Evolutionary conservation across 2,329 filamentous ascomycete genomes (phyloP).

Genomic region (Trichoderma endophyticum): DNA sequence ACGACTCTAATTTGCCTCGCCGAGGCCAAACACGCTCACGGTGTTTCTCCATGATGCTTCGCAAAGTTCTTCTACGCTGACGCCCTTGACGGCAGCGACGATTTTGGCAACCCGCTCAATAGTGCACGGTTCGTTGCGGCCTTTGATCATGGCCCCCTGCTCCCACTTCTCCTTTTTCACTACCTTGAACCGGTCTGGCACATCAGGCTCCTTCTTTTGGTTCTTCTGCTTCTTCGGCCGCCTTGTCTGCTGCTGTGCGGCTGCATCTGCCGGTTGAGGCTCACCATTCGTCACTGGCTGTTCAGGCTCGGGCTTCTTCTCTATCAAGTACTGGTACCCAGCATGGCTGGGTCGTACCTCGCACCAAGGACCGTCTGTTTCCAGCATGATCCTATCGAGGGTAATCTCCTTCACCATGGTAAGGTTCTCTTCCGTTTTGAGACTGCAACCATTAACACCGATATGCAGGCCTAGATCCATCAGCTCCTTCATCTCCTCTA

Average conservation of each 20-base stretch:
- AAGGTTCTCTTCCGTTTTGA: slow-evolving; percentile 92
- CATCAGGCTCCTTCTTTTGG: slow-evolving; percentile 60
- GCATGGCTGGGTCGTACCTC: slow-evolving; percentile 89
- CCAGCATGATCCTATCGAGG: slow-evolving; percentile 80
- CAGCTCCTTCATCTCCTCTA: slow-evolving; percentile 78
- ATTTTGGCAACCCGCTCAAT: slow-evolving; percentile 87
- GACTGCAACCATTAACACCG: slow-evolving; percentile 92
- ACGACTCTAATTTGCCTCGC: slow-evolving; percentile 28
- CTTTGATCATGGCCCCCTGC: slow-evolving; percentile 85
- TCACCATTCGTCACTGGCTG: slow-evolving; percentile 28
- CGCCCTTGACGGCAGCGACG: slow-evolving; percentile 79
- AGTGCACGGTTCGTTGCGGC: slow-evolving; percentile 85
- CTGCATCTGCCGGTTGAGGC: slow-evolving; percentile 16
- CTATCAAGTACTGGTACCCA: slow-evolving; percentile 66
- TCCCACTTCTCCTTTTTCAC: slow-evolving; percentile 97
- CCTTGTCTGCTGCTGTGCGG: slow-evolving; percentile 26
- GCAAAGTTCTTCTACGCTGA: slow-evolving; percentile 76
- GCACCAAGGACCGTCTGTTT: slow-evolving; percentile 98
- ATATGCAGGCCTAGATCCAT: slow-evolving; percentile 81
- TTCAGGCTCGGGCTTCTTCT: slow-evolving; percentile 33
- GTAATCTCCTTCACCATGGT: slow-evolving; percentile 77
- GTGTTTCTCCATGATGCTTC: slow-evolving; percentile 86
- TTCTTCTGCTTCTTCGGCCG: slow-evolving; percentile 45
- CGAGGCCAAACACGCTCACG: slow-evolving; percentile 71
- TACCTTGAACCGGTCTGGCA: slow-evolving; percentile 70